A percentile compares a stretch with the other conserved stretches of the same genome.
phyloP scores from a whole-genome alignment of 768 basidiomycete genomes.

The Mycena indigotica region DNA sequence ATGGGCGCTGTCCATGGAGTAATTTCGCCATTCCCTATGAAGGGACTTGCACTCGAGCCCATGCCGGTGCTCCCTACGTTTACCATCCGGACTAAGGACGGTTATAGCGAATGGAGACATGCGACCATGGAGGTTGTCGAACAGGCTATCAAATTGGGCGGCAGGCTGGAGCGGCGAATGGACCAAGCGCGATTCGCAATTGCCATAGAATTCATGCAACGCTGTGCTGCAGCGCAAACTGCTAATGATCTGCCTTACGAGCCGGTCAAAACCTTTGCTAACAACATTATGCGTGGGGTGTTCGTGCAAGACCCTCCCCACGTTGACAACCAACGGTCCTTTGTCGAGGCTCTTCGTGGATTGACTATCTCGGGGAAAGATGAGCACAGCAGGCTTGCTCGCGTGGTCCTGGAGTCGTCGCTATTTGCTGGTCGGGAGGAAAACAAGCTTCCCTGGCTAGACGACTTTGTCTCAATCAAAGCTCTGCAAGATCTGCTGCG shows the following conservation, averaged over 20 bases:
- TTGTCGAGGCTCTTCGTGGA: slow-evolving; percentile 8
- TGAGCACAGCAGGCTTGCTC: slow-evolving; percentile 6
- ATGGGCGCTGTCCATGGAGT: slow-evolving; percentile 13
- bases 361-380: background rate
- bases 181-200: slow-evolving; percentile 17
- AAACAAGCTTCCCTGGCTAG: slow-evolving; percentile 14
- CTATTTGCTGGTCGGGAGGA: slow-evolving; percentile 11
- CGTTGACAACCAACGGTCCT: slow-evolving; percentile 9
- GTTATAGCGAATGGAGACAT: slow-evolving; percentile 8
- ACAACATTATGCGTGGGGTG: slow-evolving; percentile 5
- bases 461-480: slow-evolving; percentile 3
- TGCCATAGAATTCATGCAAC: slow-evolving; percentile 13
- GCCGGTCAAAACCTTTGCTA: slow-evolving; percentile 6
- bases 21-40: slow-evolving; percentile 1
- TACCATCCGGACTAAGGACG: slow-evolving; percentile 2
- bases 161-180: slow-evolving; percentile 10
- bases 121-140: slow-evolving; percentile 5
- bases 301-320: slow-evolving; percentile 6
- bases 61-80: slow-evolving; percentile 10
- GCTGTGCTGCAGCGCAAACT: background rate
- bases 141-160: slow-evolving; percentile 3
- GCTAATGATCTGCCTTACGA: slow-evolving; percentile 8
- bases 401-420: background rate
- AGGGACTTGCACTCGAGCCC: slow-evolving; percentile 5
- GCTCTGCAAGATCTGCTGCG: slow-evolving; percentile 1